These are phyloP conservation scores for Aspergillus persii DNA, from an alignment of 2,329 filamentous ascomycete genomes.

Conservation along the genomic window DNA sequence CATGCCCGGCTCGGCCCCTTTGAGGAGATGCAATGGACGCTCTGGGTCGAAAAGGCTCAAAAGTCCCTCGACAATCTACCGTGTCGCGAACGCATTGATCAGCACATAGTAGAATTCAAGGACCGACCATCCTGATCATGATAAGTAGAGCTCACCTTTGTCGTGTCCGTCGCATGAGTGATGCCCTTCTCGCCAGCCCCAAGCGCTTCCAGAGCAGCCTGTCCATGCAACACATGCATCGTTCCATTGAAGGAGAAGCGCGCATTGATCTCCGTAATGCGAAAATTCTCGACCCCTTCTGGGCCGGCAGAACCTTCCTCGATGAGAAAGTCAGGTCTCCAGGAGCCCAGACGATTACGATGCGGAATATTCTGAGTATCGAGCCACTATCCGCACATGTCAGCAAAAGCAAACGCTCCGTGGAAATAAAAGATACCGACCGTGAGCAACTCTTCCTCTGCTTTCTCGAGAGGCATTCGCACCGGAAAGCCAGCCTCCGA, in stretches of 20 bases:
- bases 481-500: conserved; percentile 17
- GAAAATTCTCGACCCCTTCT: conserved; percentile 8
- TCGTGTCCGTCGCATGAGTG: conserved; percentile 1
- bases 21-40: conserved; percentile 17
- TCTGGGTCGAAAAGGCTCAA: conserved; percentile 9
- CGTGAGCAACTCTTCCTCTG: conserved; percentile 25
- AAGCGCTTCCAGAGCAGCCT: conserved; percentile 8
- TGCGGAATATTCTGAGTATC: background rate
- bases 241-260: conserved; percentile 25
- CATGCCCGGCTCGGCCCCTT: conserved; percentile 14
- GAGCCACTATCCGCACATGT: background rate
- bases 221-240: conserved; percentile 6
- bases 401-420: background rate
- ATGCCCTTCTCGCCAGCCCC: conserved; percentile 2
- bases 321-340: conserved; percentile 29
- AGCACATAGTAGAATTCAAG: background rate
- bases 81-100: background rate
- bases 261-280: conserved; percentile 28
- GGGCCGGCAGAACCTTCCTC: conserved; percentile 1
- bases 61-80: conserved; percentile 8
- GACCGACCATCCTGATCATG: background rate
- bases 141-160: conserved; percentile 5
- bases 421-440: conserved; percentile 7
- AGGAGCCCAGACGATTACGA: conserved; percentile 17
- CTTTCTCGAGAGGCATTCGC: conserved; percentile 27